Conservation (phyloP, 148 eudicot species). For the Persicaria tinctoria region DNA sequence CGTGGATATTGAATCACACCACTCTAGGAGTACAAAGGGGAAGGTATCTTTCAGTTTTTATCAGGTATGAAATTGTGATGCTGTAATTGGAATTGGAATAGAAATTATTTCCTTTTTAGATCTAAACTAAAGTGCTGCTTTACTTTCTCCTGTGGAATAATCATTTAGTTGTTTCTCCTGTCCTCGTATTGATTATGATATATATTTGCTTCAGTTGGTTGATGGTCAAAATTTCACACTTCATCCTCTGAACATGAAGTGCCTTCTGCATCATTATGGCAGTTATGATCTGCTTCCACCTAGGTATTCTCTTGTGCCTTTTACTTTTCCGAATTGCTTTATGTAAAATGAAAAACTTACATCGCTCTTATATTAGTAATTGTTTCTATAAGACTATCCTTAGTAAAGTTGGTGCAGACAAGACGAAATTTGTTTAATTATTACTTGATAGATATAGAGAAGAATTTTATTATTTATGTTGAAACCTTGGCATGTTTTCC, state of each 20-base stretch:
- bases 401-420: background rate
- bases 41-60: slow-evolving; percentile 68
- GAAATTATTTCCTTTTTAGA: background rate
- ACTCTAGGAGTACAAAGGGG: slow-evolving; percentile 37
- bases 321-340: background rate
- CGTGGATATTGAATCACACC: slow-evolving; percentile 23
- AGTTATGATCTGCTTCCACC: slow-evolving; percentile 71
- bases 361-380: background rate
- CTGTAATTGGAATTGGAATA: background rate
- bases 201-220: slow-evolving; percentile 52
- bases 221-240: slow-evolving; percentile 92
- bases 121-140: background rate
- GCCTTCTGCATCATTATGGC: slow-evolving; percentile 90
- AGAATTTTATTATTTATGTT: background rate
- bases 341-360: background rate
- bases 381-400: background rate
- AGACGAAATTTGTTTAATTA: background rate
- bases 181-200: background rate
- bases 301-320: slow-evolving; percentile 43
- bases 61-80: slow-evolving; percentile 46
- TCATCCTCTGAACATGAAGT: slow-evolving; percentile 90
- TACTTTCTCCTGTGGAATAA: background rate
- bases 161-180: background rate
- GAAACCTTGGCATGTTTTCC: background rate
- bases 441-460: background rate